Percentiles rank a stretch among this genome's conserved stretches.
These are phyloP conservation scores for Metschnikowia lachancei DNA, from an alignment of 805 yeast genomes.

Conservation along the genomic window DNA sequence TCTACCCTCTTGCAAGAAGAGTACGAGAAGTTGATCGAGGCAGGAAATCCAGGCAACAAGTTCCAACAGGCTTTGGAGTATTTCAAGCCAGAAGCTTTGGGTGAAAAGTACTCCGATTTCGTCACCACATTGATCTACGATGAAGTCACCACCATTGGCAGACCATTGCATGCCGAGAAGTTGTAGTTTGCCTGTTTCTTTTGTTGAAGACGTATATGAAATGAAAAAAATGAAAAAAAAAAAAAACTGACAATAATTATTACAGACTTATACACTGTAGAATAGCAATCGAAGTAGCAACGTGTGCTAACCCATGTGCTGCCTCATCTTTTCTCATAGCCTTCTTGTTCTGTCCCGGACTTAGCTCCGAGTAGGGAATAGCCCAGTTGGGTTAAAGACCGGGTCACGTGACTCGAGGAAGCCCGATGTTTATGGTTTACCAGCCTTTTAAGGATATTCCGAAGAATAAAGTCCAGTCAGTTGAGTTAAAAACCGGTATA, in stretches of 20 bases:
- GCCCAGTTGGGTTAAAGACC: too few relatives aligned
- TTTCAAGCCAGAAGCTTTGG: slow-evolving; percentile 70
- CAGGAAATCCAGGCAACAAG: slow-evolving; percentile 60
- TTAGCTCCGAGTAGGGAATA: too few relatives aligned
- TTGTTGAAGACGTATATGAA: not conserved
- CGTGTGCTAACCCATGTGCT: too few relatives aligned
- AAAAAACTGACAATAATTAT: too few relatives aligned
- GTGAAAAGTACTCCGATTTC: slow-evolving; percentile 71
- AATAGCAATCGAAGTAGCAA: not conserved
- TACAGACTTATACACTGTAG: too few relatives aligned
- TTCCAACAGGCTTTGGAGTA: slow-evolving; percentile 66
- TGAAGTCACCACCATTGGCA: slow-evolving; percentile 57
- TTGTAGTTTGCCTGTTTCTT: slow-evolving; percentile 23
- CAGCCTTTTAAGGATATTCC: too few relatives aligned
- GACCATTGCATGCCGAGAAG: slow-evolving; percentile 42
- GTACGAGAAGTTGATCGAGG: slow-evolving; percentile 48
- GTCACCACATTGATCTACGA: slow-evolving; percentile 75
- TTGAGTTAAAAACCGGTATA: too few relatives aligned
- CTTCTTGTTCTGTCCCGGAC: too few relatives aligned
- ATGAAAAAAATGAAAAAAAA: not conserved
- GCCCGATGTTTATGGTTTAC: too few relatives aligned
- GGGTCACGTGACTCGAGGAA: too few relatives aligned
- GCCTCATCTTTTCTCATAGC: too few relatives aligned
- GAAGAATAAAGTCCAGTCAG: too few relatives aligned
- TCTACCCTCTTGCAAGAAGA: slow-evolving; percentile 57